Evolutionary conservation across 495 filamentous ascomycete genomes (phyloP), one percentile per base, ranked within the genome.

Genomic region (Collariella sp.): DNA sequence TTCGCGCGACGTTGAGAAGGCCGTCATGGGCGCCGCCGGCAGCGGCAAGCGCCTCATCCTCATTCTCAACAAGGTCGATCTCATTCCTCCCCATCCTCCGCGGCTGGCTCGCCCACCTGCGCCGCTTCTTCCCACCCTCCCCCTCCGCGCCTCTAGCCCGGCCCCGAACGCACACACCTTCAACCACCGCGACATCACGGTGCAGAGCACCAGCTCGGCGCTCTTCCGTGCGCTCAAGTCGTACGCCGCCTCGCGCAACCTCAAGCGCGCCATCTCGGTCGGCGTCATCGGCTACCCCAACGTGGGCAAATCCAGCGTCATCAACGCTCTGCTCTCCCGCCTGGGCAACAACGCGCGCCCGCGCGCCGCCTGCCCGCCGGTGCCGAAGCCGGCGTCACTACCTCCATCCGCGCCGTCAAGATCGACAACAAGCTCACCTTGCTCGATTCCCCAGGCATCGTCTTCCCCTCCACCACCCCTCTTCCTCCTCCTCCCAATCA

Each of bases 211-310:
- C 15, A 89, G 89, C 5, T 80, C 85, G 34, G 84, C 87, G 0
- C 81, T 97, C n/a, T 85, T 97, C 76, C 87, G 83, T 48, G 85
- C 91, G 1, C 81, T 97, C 43, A 97, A 97, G 75, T 82, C 86
- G 24, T 96, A 87, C 67, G 88, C 91, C n/a, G 80, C 86, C 54
- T 77, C 79, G 54, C 86, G 85, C 70, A 83, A 90, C 60, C 75
- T 96, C 58, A 94, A 94, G 75, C 85, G 91, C 43, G 83, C 91
- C 48, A 83, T 93, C 65, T 88, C 85, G 41, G 91, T 97, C 51
- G 91, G 91, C 59, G 85, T 97, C 43, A 91, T 97, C 63, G 91
- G 91, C 39, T 96, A 96, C 72, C 91, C 91, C 55, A 97, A 97
- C 70, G 91, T 96, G 56, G 91, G 91, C 67, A 97, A 97, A 71